Conservation (phyloP, 345 rosid genomes). For the Populus nigra region DNA sequence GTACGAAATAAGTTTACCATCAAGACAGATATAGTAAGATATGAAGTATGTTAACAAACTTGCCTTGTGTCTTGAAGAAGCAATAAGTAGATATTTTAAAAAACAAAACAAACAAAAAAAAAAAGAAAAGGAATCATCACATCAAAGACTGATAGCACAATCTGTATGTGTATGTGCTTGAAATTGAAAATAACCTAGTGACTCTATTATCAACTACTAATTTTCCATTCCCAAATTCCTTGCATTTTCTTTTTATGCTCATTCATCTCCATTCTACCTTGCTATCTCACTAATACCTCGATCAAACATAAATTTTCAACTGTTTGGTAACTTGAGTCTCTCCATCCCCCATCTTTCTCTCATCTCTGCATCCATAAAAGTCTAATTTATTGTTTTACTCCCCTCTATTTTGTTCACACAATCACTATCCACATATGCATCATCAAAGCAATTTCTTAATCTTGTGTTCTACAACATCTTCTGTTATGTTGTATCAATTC, state of each 20-base stretch:
- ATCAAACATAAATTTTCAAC: background rate
- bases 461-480: too few relatives aligned
- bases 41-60: background rate
- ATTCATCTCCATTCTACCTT: background rate
- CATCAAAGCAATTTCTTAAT: too few relatives aligned
- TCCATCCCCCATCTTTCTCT: background rate
- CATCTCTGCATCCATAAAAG: background rate
- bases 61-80: background rate
- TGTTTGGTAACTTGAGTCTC: background rate
- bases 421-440: background rate
- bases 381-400: background rate
- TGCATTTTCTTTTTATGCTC: too few relatives aligned
- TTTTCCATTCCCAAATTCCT: too few relatives aligned
- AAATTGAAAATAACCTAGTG: too few relatives aligned
- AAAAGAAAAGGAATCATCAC: background rate
- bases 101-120: background rate
- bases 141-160: background rate
- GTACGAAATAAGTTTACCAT: background rate
- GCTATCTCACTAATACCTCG: background rate
- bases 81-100: background rate
- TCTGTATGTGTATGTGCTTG: background rate
- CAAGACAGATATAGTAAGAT: too few relatives aligned
- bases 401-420: background rate
- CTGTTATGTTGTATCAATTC: too few relatives aligned
- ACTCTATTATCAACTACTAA: too few relatives aligned